Evolutionary conservation across 352 stramenopile species (phyloP), one percentile per base, ranked within the genome.

Genomic region (Pythium dissotocum): DNA sequence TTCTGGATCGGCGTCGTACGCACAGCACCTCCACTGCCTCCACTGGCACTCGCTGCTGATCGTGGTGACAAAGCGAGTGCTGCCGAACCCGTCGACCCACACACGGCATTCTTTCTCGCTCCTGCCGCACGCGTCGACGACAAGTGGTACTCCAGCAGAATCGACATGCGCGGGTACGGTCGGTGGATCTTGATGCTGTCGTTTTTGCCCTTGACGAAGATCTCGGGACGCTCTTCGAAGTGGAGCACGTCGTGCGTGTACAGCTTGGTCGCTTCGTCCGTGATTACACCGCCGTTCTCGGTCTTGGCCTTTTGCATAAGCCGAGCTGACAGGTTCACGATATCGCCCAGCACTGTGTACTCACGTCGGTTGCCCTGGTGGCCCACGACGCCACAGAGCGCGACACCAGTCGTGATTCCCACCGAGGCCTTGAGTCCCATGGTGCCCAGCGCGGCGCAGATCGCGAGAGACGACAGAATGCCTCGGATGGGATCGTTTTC

Each of bases 301-400:
- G 78, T 85, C 71, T 96, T 96, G 8, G 85, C 88, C 30, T 85
- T 89, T 59, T 97, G 85, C 94, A 98, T 98, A 8, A 98, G 81
- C 9, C 94, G 81, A 9, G 94, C 94, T 2, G 88, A 92, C 5
- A 98, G 69, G 58, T 98, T 98, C n/a, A 98, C 94, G 14, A 95
- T 94, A 67, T 98, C 91, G 3, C 94, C 94, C 0, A 98, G 76
- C 21, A 98, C 90, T 0, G 91, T 98, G 78, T 98, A 98, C 73
- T 98, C 95, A 28, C 93, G 84, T 1, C 95, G 79, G 24, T 95
- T 97, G 21, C 89, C 87, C 63, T 95, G 91, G 53, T 93, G 86
- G 1, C 95, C 95, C 33, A 98, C 93, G 40, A 98, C 87, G 1
- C 95, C 95, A 49, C 95, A 98, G 13, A 98, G 87, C 9, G 90